phyloP scores from a whole-genome alignment of 257 asterid species.

The Capsicum baccatum region DNA sequence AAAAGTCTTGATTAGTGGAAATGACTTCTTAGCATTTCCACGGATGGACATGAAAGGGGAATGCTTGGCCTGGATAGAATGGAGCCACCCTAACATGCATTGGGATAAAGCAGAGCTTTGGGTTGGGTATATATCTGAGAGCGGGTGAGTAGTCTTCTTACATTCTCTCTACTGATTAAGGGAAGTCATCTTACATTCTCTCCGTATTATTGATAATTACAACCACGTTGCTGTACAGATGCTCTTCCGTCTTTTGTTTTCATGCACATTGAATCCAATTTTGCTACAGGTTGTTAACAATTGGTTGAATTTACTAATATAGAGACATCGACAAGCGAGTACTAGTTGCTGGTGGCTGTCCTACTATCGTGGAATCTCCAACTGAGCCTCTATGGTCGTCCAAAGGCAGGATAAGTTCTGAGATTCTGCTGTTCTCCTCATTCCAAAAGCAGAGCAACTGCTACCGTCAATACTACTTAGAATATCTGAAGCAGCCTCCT shows the following conservation, averaged over 20 bases:
- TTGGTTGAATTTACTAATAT: neutral
- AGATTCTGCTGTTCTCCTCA: constrained; percentile 14
- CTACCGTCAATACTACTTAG: neutral
- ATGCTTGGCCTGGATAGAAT: constrained; percentile 26
- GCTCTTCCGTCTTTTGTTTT: neutral
- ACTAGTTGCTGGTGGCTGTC: constrained; percentile 25
- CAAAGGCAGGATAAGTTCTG: constrained; percentile 23
- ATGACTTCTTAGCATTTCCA: constrained; percentile 28
- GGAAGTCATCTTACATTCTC: neutral
- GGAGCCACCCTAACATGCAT: constrained; percentile 29
- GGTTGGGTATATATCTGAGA: constrained; percentile 25
- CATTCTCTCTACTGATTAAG: neutral
- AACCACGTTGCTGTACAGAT: neutral
- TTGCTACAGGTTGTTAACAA: neutral
- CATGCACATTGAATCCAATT: neutral
- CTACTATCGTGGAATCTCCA: constrained; percentile 20
- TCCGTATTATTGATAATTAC: neutral
- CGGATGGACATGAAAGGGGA: constrained; percentile 7
- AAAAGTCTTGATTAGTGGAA: constrained; percentile 24
- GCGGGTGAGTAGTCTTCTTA: constrained; percentile 24
- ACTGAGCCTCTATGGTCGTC: constrained; percentile 30
- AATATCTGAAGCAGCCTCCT: neutral
- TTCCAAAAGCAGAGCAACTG: constrained; percentile 10
- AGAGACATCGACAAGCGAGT: constrained; percentile 18
- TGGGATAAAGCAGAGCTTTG: constrained; percentile 25